phyloP scores from a whole-genome alignment of 2,329 filamentous ascomycete genomes.

The Talaromyces albobiverticillius region DNA sequence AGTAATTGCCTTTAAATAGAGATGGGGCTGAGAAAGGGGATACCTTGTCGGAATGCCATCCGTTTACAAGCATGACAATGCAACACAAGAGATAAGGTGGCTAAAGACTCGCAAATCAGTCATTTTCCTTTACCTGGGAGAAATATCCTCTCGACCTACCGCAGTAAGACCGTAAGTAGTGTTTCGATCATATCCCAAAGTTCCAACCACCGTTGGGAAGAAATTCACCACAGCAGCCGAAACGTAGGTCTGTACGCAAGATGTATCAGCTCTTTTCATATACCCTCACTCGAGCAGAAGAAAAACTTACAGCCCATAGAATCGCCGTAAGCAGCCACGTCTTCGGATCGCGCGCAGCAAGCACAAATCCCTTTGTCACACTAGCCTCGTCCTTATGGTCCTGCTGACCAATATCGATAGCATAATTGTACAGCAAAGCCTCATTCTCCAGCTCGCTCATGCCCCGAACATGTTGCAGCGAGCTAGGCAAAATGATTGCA shows the following conservation, averaged over 20 bases:
- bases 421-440: slow-evolving; percentile 37
- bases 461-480: slow-evolving; percentile 37
- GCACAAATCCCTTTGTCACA: slow-evolving; percentile 24
- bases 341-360: slow-evolving; percentile 35
- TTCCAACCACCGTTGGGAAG: slow-evolving; percentile 44
- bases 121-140: neutral
- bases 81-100: slow-evolving; percentile 31
- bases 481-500: slow-evolving; percentile 61
- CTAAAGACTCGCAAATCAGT: slow-evolving; percentile 18
- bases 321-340: slow-evolving; percentile 36
- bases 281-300: slow-evolving; percentile 24
- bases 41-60: slow-evolving; percentile 28
- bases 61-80: slow-evolving; percentile 30
- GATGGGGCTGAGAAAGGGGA: neutral
- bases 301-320: slow-evolving; percentile 24
- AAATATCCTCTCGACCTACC: slow-evolving; percentile 6
- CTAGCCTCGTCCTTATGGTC: slow-evolving; percentile 22
- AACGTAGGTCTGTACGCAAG: slow-evolving; percentile 37
- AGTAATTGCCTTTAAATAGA: neutral
- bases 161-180: slow-evolving; percentile 48
- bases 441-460: slow-evolving; percentile 35
- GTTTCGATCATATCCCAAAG: slow-evolving; percentile 44
- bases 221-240: slow-evolving; percentile 43
- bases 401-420: slow-evolving; percentile 28
- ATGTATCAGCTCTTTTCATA: neutral